Evolutionary conservation across 176 grass and related monocot genomes (phyloP).

Genomic region (Zizania latifolia): DNA sequence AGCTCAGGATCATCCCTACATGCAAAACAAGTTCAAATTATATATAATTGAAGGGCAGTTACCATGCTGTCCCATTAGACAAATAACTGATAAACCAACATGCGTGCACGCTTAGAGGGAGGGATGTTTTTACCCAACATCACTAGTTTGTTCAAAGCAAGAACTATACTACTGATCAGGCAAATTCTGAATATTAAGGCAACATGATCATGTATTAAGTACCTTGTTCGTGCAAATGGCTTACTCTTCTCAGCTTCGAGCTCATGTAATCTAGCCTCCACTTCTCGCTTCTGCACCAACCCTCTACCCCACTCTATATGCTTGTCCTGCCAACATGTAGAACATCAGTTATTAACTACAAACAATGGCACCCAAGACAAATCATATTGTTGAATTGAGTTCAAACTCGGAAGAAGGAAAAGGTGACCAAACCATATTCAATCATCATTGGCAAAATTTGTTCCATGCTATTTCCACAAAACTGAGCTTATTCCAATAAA

Average conservation of each 20-base stretch:
- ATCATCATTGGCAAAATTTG: background rate
- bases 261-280: conserved; percentile 57
- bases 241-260: conserved; percentile 68
- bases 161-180: background rate
- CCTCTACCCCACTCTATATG: conserved; percentile 92
- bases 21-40: conserved; percentile 5
- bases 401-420: background rate
- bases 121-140: background rate
- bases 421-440: background rate
- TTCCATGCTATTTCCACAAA: background rate
- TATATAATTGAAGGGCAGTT: background rate
- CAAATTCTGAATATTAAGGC: background rate
- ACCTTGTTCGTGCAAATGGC: conserved; percentile 93
- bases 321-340: conserved; percentile 46
- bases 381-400: background rate
- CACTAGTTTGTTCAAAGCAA: background rate
- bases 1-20: conserved; percentile 90
- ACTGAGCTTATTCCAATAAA: background rate
- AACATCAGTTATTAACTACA: conserved; percentile 12
- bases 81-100: background rate
- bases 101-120: background rate
- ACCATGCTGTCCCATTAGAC: background rate
- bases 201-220: conserved; percentile 16
- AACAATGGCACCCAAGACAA: background rate
- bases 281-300: conserved; percentile 83